These are phyloP conservation scores for Quercus glauca DNA, from an alignment of 306 rosid species.

Conservation along the genomic window DNA sequence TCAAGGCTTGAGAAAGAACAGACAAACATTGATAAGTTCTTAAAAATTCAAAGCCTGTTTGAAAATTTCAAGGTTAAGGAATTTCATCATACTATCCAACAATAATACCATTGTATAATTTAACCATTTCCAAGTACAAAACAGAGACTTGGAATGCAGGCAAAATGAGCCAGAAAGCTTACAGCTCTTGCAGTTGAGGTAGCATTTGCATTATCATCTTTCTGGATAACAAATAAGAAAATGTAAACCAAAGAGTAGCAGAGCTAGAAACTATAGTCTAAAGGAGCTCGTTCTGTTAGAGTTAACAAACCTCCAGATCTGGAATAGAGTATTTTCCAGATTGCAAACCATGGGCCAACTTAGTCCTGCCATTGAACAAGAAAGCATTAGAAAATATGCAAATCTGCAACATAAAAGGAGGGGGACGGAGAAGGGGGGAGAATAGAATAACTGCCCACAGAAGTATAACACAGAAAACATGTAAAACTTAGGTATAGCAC, in stretches of 20 bases:
- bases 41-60: constrained; percentile 10
- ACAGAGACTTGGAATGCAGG: not conserved
- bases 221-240: constrained; percentile 42
- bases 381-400: constrained; percentile 16
- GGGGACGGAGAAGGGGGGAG: not conserved
- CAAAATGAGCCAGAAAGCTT: constrained; percentile 39
- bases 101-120: not conserved
- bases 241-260: constrained; percentile 1
- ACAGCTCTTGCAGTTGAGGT: constrained; percentile 51
- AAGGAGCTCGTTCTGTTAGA: not conserved
- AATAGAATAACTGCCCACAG: not conserved
- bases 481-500: too few species aligned
- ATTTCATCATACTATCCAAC: not conserved
- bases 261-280: constrained; percentile 6
- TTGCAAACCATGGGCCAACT: constrained; percentile 76
- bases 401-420: not conserved
- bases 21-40: not conserved
- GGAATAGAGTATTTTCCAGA: constrained; percentile 86
- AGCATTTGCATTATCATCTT: constrained; percentile 42
- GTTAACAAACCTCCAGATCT: constrained; percentile 47
- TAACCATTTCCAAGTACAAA: not conserved
- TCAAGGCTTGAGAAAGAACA: not conserved
- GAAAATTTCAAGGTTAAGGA: not conserved
- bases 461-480: not conserved
- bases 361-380: constrained; percentile 51